Conservation (phyloP, 495 filamentous ascomycete genomes). For the Xylaria venustula region DNA sequence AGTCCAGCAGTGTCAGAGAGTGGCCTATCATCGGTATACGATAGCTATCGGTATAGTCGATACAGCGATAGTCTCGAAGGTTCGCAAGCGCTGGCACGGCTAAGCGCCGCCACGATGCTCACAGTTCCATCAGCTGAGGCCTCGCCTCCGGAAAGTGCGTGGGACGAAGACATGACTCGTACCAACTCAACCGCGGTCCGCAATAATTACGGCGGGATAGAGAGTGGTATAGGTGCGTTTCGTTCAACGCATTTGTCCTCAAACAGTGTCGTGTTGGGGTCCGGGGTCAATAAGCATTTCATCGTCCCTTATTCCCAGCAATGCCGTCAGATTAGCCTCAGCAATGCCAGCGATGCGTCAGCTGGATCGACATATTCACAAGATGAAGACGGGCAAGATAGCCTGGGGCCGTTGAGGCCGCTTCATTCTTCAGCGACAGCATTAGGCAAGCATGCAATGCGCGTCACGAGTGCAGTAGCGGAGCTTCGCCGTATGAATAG, state of each 20-base stretch:
- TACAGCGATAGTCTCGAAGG: background rate
- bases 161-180: background rate
- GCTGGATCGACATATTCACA: slow-evolving; percentile 28
- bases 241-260: background rate
- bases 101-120: background rate
- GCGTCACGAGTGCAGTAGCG: slow-evolving; percentile 24
- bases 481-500: slow-evolving; percentile 39
- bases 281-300: background rate
- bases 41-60: slow-evolving; percentile 26
- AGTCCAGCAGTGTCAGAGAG: slow-evolving; percentile 26
- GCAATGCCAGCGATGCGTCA: slow-evolving; percentile 14
- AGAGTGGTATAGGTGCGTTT: background rate
- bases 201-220: background rate
- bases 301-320: background rate
- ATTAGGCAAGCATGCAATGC: slow-evolving; percentile 16
- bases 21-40: slow-evolving; percentile 30
- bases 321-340: background rate
- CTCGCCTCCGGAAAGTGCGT: background rate
- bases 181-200: background rate
- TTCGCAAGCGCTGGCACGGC: background rate
- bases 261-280: background rate
- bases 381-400: slow-evolving; percentile 18
- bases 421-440: slow-evolving; percentile 1
- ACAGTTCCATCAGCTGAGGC: background rate
- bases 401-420: slow-evolving; percentile 17